Conservation (phyloP, 768 basidiomycete genomes). For the Lentinus tigrinus region DNA sequence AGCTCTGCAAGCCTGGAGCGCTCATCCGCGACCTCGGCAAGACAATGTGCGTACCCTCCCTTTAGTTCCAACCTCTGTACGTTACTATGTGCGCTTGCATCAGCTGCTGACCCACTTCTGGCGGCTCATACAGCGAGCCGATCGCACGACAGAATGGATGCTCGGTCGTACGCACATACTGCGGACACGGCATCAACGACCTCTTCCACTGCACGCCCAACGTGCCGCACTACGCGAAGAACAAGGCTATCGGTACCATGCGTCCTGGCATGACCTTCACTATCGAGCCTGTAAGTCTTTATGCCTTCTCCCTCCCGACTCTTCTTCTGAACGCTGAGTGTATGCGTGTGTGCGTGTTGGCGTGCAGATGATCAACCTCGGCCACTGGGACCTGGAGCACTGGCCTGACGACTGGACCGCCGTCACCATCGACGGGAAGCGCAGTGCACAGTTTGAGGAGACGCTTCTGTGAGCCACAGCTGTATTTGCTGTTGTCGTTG, state of each 20-base stretch:
- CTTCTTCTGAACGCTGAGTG: not conserved
- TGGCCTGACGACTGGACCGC: constrained; percentile 99
- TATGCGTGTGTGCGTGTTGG: too few species aligned
- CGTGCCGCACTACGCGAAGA: constrained; percentile 93
- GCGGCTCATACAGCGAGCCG: constrained; percentile 58
- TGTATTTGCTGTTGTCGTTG: not conserved
- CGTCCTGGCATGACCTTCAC: constrained; percentile 86
- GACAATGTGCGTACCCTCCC: constrained; percentile 58
- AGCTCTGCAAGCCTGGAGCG: constrained; percentile 89
- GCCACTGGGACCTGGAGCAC: constrained; percentile 74
- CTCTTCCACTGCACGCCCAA: constrained; percentile 86
- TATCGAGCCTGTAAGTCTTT: constrained; percentile 67
- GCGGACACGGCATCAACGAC: constrained; percentile 87
- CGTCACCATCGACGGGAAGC: constrained; percentile 85
- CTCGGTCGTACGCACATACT: constrained; percentile 89
- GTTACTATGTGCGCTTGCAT: not conserved
- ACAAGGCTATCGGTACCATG: constrained; percentile 91
- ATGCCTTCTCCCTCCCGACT: not conserved
- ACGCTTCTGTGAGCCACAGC: constrained; percentile 75
- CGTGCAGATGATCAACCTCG: constrained; percentile 92
- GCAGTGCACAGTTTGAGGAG: constrained; percentile 97
- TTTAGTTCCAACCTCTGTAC: not conserved
- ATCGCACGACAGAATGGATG: constrained; percentile 82
- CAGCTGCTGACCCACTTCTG: not conserved
- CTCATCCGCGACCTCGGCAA: constrained; percentile 88